Conservation (phyloP, 2,329 filamentous ascomycete species). For the Epicoccum nigrum region DNA sequence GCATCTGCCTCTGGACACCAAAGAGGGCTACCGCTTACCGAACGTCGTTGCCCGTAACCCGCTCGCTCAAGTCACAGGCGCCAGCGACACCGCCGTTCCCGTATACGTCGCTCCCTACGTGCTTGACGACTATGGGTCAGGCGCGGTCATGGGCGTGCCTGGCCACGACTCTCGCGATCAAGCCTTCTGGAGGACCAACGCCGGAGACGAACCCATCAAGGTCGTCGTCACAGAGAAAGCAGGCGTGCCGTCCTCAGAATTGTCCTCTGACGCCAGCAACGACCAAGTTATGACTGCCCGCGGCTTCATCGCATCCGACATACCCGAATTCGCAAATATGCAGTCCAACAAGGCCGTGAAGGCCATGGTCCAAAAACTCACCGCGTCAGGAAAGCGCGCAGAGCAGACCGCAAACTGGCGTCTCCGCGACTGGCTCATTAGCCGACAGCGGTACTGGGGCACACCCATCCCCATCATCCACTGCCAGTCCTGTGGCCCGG, state of each 20-base stretch:
- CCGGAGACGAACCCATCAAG: slow-evolving; percentile 64
- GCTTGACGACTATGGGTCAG: slow-evolving; percentile 81
- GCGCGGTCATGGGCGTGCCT: slow-evolving; percentile 90
- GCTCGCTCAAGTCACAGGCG: slow-evolving; percentile 60
- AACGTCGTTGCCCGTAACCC: slow-evolving; percentile 44
- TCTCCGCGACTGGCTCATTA: slow-evolving; percentile 87
- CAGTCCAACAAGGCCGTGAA: slow-evolving; percentile 67
- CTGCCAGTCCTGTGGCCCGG: slow-evolving; percentile 75
- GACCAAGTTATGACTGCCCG: slow-evolving; percentile 65
- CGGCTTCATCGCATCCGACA: slow-evolving; percentile 71
- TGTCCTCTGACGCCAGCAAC: slow-evolving; percentile 48
- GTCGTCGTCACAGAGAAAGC: slow-evolving; percentile 55
- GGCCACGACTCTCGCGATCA: slow-evolving; percentile 81
- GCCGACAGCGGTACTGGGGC: slow-evolving; percentile 92
- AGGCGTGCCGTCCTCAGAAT: slow-evolving; percentile 12
- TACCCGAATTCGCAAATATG: slow-evolving; percentile 69
- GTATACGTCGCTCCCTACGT: slow-evolving; percentile 87
- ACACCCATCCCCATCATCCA: slow-evolving; percentile 89
- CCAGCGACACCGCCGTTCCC: slow-evolving; percentile 63
- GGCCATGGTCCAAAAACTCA: slow-evolving; percentile 61
- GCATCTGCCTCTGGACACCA: slow-evolving; percentile 62
- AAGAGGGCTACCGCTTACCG: slow-evolving; percentile 70
- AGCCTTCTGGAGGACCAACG: slow-evolving; percentile 78
- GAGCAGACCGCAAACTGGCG: slow-evolving; percentile 75
- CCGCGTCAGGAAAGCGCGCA: slow-evolving; percentile 62